phyloP scores from a whole-genome alignment of 176 grass and related monocot genomes.

The Dactylis glomerata region DNA sequence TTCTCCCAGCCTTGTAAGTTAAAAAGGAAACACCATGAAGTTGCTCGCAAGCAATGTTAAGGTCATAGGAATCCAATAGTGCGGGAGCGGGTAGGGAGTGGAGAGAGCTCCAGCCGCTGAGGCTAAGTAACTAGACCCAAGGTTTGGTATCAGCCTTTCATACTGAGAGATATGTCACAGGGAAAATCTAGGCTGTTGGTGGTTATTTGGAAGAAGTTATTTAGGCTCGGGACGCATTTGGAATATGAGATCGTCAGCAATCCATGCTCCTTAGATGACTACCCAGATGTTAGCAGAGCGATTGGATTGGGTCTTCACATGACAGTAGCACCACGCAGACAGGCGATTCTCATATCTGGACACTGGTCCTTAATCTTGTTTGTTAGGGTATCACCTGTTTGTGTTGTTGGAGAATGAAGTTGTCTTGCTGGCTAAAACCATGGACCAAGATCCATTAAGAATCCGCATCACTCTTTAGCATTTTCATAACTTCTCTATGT shows the following conservation, averaged over 20 bases:
- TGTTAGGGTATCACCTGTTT: no score
- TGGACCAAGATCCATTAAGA: no score
- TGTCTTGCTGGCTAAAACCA: no score
- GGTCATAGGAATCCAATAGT: neutral
- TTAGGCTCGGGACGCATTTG: neutral
- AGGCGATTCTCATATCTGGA: no score
- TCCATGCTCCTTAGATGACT: neutral
- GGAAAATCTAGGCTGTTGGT: neutral
- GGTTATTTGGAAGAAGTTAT: neutral
- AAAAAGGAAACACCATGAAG: neutral
- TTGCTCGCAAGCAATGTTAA: neutral
- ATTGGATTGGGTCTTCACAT: no score
- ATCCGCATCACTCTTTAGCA: no score
- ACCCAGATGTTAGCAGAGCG: neutral
- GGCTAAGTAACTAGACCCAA: neutral
- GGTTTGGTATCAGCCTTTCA: neutral
- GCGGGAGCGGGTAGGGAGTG: neutral
- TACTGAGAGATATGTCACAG: neutral
- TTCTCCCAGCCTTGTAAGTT: neutral
- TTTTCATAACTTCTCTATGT: no score
- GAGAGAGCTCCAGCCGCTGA: neutral
- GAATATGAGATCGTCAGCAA: neutral
- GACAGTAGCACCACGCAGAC: no score
- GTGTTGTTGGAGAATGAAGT: no score
- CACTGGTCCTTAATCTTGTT: no score